Base-by-base conservation (phyloP, 805 yeast species). In the Metschnikowia dekortorum region DNA sequence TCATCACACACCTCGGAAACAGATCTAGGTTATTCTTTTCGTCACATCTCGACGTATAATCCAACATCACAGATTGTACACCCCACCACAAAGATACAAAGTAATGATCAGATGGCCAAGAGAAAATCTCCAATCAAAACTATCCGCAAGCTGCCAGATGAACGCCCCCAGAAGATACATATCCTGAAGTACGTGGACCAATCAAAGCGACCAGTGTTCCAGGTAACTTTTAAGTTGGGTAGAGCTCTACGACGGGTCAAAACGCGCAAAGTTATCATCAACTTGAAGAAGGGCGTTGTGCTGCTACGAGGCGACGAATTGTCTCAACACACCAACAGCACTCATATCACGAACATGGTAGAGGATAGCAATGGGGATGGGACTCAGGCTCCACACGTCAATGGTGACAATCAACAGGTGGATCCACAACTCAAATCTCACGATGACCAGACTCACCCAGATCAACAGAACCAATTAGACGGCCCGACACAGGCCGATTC, bases 221-320 rank as follows among this genome's bases (percentile, higher is more conserved):
- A 32, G 38, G 45, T 42, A 31, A 42, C 22, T 5, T 6, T 42
- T 18, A 14, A 26, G 10, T 33, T 42, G 31, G 45, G 45, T 8
- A 31, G 34, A 22, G 45, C 32, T 18, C 50, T 50, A 46, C 53
- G 53, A 43, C 48, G 29, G 7, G 38, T 42, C 29, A 42, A 42
- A 32, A 22, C 26, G 9, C 45, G 31, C 26, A 42, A 42, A 22
- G 45, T 42, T 8, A 22, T 42, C 14, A 37, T 42, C 38, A 42
- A 42, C 31, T 42, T 33, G 26, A 32, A 8, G 26, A 31, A 42
- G 14, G 45, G 45, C 7, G 32, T 42, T 32, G 37, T 42, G 8
- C 38, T 22, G 37, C 22, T 42, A n/a, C 37, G 45, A 33, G 45
- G 45, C 30, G 18, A 22, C 29, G 31, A 22, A 13, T 38, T 42